Base-by-base conservation (phyloP, 2,329 filamentous ascomycete species). In the Stagonosporopsis rhizophila region DNA sequence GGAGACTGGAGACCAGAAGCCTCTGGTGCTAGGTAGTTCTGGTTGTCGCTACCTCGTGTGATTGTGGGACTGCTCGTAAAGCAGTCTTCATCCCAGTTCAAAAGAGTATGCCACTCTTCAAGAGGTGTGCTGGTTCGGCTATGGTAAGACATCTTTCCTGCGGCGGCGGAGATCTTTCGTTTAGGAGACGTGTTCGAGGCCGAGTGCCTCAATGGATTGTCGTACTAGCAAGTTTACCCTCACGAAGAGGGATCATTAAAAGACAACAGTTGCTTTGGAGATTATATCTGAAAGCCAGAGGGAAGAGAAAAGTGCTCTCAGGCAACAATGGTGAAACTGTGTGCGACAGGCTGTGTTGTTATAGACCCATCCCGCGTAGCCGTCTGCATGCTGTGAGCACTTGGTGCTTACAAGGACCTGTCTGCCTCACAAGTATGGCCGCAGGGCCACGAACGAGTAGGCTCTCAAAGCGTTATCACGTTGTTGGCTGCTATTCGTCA, bases 51-150 rank as follows among this genome's bases (percentile, higher is more conserved):
- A 11, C 35, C 37, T 25, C 42, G 53, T 4, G 22, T 45, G 15
- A 20, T 17, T 0, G 32, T 38, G 12, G 38, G 56, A 30, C 19
- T 30, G 39, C 58, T 61, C 23, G 66, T 64, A 54, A 69, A 74
- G n/a, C 70, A 15, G 34, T 71, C 69, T 6, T 62, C 71, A 28
- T 71, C 66, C 71, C 68, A 73, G 12, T 54, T 58, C 39, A 74
- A 52, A 6, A 73, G 47, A 19, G 70, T 67, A 47, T 72, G 60
- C 71, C 71, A 75, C 34, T 57, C 58, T 51, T 70, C 70, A 19
- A 46, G 49, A 6, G 65, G 53, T 20, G 68, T 61, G 12, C 54
- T 52, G 19, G 30, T 50, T 20, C 68, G 62, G 32, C 51, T 60
- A 23, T 56, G 54, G 38, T 58, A 56, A 38, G 69, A 64, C 65